Conservation (phyloP, 495 filamentous ascomycete species). For the Hypoxylon cercidicola region DNA sequence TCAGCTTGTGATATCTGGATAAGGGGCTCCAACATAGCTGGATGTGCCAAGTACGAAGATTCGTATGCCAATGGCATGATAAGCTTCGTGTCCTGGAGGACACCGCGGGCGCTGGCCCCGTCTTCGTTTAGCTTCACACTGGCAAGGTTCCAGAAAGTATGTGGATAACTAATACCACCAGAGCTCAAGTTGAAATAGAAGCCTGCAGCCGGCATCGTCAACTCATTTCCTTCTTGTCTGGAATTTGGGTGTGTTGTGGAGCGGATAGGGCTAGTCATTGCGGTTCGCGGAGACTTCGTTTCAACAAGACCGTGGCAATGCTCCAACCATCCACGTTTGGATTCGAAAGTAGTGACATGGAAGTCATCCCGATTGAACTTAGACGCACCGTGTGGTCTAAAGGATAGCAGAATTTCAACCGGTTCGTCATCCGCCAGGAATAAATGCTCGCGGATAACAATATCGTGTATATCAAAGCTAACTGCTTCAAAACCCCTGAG, state of each 20-base stretch:
- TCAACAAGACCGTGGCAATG: conserved; percentile 45
- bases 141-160: conserved; percentile 54
- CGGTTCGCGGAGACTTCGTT: conserved; percentile 7
- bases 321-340: conserved; percentile 38
- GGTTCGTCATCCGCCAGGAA: conserved; percentile 45
- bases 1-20: conserved; percentile 52
- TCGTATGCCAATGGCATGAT: conserved; percentile 61
- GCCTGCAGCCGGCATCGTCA: conserved; percentile 30
- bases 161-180: conserved; percentile 48
- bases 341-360: conserved; percentile 37
- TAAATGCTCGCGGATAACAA: conserved; percentile 47
- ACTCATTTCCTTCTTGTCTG: conserved; percentile 3
- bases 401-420: conserved; percentile 49
- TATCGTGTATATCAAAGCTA: conserved; percentile 38
- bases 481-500: conserved; percentile 31
- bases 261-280: not conserved
- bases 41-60: conserved; percentile 56
- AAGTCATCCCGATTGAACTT: conserved; percentile 40
- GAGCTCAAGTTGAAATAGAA: conserved; percentile 38
- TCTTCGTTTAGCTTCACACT: conserved; percentile 45
- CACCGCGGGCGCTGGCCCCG: conserved; percentile 48
- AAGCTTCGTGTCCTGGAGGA: conserved; percentile 55
- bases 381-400: conserved; percentile 31
- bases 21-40: conserved; percentile 57
- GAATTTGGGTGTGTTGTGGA: conserved; percentile 7